A percentile compares a stretch with the other conserved stretches of the same genome.
phyloP scores from a whole-genome alignment of 2,329 filamentous ascomycete species.

The Geosmithia flava region DNA sequence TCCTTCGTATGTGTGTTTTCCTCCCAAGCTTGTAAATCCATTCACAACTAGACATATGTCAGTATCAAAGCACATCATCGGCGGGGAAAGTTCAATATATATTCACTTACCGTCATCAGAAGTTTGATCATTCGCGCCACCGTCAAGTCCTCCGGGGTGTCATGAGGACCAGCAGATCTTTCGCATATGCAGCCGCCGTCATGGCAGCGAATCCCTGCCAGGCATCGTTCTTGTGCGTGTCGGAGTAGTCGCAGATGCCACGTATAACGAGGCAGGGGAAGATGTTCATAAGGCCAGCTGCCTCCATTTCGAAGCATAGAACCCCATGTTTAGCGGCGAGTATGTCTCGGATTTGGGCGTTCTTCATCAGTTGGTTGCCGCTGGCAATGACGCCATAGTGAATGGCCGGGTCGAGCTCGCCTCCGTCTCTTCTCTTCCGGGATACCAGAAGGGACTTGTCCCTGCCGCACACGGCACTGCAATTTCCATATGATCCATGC shows the following conservation, averaged over 20 bases:
- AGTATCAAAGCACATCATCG: too few species aligned
- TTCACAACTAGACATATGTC: too few species aligned
- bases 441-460: background rate
- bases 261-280: slow-evolving; percentile 13
- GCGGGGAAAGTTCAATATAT: too few species aligned
- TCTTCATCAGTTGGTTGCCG: slow-evolving; percentile 7
- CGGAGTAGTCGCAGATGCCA: slow-evolving; percentile 19
- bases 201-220: slow-evolving; percentile 14
- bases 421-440: background rate
- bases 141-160: too few species aligned
- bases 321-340: slow-evolving; percentile 6
- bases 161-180: slow-evolving; percentile 3
- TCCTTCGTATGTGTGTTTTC: too few species aligned
- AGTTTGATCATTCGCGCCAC: too few species aligned
- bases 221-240: slow-evolving; percentile 13
- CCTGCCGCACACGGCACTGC: background rate
- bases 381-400: slow-evolving; percentile 7
- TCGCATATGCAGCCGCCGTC: slow-evolving; percentile 12
- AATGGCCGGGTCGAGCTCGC: slow-evolving; percentile 3
- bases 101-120: too few species aligned
- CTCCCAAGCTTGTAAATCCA: too few species aligned
- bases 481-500: background rate
- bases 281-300: slow-evolving; percentile 4
- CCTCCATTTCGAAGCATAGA: slow-evolving; percentile 7
- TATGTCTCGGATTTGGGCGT: slow-evolving; percentile 10